A percentile compares a stretch with the other conserved stretches of the same genome.
Conservation (phyloP, 495 filamentous ascomycete genomes). For the Coniosporium apollinis region DNA sequence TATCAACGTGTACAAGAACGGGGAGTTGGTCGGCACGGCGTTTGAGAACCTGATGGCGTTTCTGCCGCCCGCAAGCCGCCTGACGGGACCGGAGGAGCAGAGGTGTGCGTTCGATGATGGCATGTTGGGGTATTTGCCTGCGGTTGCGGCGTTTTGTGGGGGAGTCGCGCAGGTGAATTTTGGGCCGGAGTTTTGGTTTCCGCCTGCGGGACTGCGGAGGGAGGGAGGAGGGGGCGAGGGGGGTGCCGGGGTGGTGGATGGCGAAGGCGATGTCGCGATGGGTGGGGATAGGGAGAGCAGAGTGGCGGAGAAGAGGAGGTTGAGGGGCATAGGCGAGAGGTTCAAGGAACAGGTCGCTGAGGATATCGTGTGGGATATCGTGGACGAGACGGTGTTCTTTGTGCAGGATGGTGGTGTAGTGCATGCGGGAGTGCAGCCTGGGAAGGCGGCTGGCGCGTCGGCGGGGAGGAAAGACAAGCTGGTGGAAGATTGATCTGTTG, state of each 20-base stretch:
- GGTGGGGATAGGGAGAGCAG: conserved; percentile 3
- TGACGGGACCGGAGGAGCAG: conserved; percentile 53
- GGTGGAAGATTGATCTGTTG: no score
- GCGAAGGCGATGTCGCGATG: neutral
- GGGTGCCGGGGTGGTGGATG: conserved; percentile 1
- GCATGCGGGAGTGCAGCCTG: no score
- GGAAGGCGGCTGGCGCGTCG: no score
- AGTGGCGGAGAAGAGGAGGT: conserved; percentile 14
- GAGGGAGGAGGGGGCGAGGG: conserved; percentile 15
- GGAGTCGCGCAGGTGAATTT: conserved; percentile 88
- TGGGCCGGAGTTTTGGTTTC: conserved; percentile 74
- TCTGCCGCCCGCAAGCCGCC: conserved; percentile 74
- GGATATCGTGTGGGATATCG: conserved; percentile 77
- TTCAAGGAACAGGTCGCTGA: conserved; percentile 93
- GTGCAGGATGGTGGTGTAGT: conserved; percentile 48
- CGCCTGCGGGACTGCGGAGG: conserved; percentile 50
- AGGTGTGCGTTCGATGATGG: conserved; percentile 81
- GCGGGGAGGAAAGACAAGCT: no score
- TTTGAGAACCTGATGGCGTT: conserved; percentile 85
- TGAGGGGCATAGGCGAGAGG: conserved; percentile 54
- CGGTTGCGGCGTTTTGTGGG: conserved; percentile 78
- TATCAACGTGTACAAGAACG: conserved; percentile 87
- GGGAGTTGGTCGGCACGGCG: conserved; percentile 64
- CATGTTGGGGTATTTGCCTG: conserved; percentile 86
- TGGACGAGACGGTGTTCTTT: conserved; percentile 81